A percentile compares a stretch with the other conserved stretches of the same genome.
phyloP scores from a whole-genome alignment of 805 yeast species.

The Saccharomycopsis oosterbeekiorum region DNA sequence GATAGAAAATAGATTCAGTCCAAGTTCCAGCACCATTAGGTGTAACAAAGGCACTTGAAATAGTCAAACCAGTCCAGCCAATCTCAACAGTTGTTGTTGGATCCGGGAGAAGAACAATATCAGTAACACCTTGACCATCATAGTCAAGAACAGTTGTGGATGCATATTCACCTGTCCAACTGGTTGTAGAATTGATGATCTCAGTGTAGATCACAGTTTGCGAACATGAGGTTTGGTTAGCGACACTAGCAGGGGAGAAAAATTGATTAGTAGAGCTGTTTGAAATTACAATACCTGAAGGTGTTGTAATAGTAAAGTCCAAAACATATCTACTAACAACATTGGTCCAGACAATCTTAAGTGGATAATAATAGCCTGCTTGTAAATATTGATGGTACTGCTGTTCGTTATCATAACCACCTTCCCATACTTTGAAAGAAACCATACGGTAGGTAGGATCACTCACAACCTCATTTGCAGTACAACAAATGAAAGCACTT shows the following conservation, averaged over 20 bases:
- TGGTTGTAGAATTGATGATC: not conserved
- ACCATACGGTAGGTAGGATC: not conserved
- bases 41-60: too few species aligned
- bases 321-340: slow-evolving; percentile 16
- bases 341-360: slow-evolving; percentile 23
- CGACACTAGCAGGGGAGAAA: not conserved
- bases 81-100: too few species aligned
- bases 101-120: not conserved
- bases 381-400: slow-evolving; percentile 12
- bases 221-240: not conserved
- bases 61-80: too few species aligned
- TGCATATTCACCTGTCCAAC: not conserved
- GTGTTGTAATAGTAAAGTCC: slow-evolving; percentile 11
- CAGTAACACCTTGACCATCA: not conserved
- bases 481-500: slow-evolving; percentile 29
- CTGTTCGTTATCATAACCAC: not conserved
- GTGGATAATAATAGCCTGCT: slow-evolving; percentile 25
- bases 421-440: not conserved
- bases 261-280: not conserved
- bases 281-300: slow-evolving; percentile 4
- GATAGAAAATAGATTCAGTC: too few species aligned
- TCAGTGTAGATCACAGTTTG: not conserved
- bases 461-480: not conserved
- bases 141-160: not conserved
- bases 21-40: too few species aligned